Base-by-base conservation (phyloP, 305 asterid species). In the Solanum hybrid region DNA sequence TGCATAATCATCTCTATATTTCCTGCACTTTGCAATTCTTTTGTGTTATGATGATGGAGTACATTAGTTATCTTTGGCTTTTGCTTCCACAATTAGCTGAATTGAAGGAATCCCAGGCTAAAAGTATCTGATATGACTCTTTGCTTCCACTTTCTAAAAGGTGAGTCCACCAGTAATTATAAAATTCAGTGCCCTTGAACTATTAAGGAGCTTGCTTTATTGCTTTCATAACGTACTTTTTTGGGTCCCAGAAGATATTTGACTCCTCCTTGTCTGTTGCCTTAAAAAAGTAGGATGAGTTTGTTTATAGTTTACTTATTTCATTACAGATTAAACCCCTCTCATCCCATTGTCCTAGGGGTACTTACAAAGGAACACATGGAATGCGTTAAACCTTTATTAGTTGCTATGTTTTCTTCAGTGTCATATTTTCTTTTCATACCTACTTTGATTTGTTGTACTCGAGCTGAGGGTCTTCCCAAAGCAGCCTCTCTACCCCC, bases 61-160 rank as follows among this genome's bases (percentile, higher is more conserved):
- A 86, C 80, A 88, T 90, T 85, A 88, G 32, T 66, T 76, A 40
- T 71, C 90, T 87, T 36, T 87, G 72, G 64, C 87, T 90, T 89
- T 89, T 91, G 91, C 87, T 86, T 88, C 90, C 86, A 90, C 90
- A 90, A 90, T 77, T 87, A 78, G 89, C 88, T 92, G 91, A 90
- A 90, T 86, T 87, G 78, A 90, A 87, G 96, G 97, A 93, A 94
- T 96, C 97, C 96, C 94, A 93, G 89, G 96, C 94, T 79, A 93
- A 93, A 94, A 93, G 90, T 51, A 86, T 88, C 90, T 88, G 89
- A 90, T 76, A 71, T 89, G 87, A 85, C 87, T 88, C 76, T 89
- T 76, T 77, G 86, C 79, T 26, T 34, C 78, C 79, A 80, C 91
- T 91, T 93, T 93, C 88, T 35, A 80, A 91, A 91, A 85, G 89